A percentile compares a stretch with the other conserved stretches of the same genome.
Evolutionary conservation across 73 alveolate genomes (phyloP).

Genomic region (Tetrahymena thermophila): DNA sequence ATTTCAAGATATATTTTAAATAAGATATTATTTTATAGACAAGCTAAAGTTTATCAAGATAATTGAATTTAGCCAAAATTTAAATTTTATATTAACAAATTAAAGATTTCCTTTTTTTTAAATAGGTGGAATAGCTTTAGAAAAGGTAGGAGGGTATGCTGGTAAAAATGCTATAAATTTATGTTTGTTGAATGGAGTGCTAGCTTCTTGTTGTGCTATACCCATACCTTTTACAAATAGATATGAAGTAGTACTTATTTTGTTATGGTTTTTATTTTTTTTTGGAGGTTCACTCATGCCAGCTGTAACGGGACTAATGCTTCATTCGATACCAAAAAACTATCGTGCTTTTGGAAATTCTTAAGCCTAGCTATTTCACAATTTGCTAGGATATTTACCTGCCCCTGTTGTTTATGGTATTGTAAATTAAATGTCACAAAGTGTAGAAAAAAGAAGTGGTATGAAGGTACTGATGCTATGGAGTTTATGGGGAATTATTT

Average conservation of each 20-base stretch:
- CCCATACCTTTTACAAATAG: slow-evolving; percentile 60
- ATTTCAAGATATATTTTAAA: too few species aligned
- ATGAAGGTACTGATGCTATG: neutral
- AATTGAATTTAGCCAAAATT: too few species aligned
- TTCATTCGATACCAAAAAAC: slow-evolving; percentile 66
- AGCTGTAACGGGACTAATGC: slow-evolving; percentile 79
- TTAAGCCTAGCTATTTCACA: slow-evolving; percentile 71
- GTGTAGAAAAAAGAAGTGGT: neutral
- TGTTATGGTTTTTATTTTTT: slow-evolving; percentile 80
- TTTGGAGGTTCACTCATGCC: slow-evolving; percentile 91
- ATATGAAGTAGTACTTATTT: slow-evolving; percentile 27
- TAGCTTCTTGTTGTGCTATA: slow-evolving; percentile 60
- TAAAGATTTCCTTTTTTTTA: neutral
- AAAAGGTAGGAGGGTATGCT: slow-evolving; percentile 81
- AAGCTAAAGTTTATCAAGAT: too few species aligned
- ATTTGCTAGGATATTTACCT: slow-evolving; percentile 91
- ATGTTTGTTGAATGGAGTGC: slow-evolving; percentile 48
- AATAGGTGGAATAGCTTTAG: neutral
- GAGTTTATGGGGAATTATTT: neutral
- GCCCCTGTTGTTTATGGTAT: slow-evolving; percentile 89
- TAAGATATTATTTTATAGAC: too few species aligned
- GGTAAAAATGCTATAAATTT: slow-evolving; percentile 64
- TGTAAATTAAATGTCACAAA: neutral
- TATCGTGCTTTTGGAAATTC: slow-evolving; percentile 85
- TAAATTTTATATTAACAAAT: too few species aligned